Conservation (phyloP, 2,329 filamentous ascomycete species). For the Neodidymelliopsis sp. region DNA sequence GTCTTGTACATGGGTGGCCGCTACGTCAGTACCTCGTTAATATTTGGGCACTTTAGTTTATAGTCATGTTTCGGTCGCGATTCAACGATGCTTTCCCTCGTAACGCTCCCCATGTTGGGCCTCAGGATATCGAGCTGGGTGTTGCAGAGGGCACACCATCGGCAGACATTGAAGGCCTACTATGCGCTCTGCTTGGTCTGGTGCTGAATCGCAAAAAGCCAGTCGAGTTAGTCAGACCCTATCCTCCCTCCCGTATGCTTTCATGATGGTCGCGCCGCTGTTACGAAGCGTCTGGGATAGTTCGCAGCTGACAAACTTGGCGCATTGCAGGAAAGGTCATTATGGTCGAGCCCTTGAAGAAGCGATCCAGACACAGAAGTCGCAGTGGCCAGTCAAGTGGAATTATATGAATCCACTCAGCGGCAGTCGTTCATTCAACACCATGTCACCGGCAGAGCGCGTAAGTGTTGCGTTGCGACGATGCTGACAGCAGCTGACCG, state of each 20-base stretch:
- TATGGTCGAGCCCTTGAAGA: slow-evolving; percentile 94
- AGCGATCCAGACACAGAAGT: slow-evolving; percentile 82
- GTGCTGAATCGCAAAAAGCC: slow-evolving; percentile 98
- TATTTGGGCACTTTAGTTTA: slow-evolving; percentile 69
- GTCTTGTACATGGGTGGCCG: neutral
- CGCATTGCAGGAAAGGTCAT: slow-evolving; percentile 76
- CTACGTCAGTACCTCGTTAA: slow-evolving; percentile 36
- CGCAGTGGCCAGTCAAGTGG: slow-evolving; percentile 90
- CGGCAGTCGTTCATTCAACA: slow-evolving; percentile 80
- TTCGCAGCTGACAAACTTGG: slow-evolving; percentile 43
- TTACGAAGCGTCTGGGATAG: neutral
- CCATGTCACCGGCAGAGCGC: slow-evolving; percentile 80
- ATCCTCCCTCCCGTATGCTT: slow-evolving; percentile 12
- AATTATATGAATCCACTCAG: slow-evolving; percentile 81
- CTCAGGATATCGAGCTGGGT: slow-evolving; percentile 92
- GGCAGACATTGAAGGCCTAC: slow-evolving; percentile 83
- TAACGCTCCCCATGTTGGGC: slow-evolving; percentile 87
- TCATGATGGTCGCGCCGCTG: slow-evolving; percentile 29
- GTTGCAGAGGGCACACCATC: slow-evolving; percentile 79
- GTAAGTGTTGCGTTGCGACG: slow-evolving; percentile 60
- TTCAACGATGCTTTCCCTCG: slow-evolving; percentile 90
- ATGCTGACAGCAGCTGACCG: slow-evolving; percentile 27
- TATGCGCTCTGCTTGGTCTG: slow-evolving; percentile 87
- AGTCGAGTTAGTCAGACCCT: slow-evolving; percentile 78
- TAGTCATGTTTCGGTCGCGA: slow-evolving; percentile 96